Evolutionary conservation across 2,329 filamentous ascomycete genomes (phyloP).

Genomic region (Saccharata proteae): DNA sequence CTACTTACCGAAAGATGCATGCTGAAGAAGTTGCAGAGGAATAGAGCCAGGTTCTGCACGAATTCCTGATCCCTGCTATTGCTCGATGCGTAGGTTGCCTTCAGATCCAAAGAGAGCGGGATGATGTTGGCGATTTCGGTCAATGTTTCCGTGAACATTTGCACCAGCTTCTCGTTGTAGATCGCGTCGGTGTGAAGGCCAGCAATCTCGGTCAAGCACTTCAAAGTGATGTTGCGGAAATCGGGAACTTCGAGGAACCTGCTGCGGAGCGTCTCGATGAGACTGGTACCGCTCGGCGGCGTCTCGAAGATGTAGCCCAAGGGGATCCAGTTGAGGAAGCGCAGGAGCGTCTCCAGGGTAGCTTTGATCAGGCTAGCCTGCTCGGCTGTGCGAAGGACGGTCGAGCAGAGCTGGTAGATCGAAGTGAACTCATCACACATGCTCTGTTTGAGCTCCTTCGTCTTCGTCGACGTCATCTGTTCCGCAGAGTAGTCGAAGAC

Average conservation of each 20-base stretch:
- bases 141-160: conserved; percentile 97
- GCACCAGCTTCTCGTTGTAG: conserved; percentile 90
- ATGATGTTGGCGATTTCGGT: conserved; percentile 90
- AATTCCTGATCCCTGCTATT: conserved; percentile 95
- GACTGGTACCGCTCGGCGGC: conserved; percentile 42
- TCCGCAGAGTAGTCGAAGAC: conserved; percentile 98
- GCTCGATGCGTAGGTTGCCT: conserved; percentile 80
- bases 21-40: conserved; percentile 93
- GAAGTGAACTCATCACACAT: conserved; percentile 99
- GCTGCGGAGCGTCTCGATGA: conserved; percentile 88
- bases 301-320: conserved; percentile 99
- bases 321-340: conserved; percentile 98
- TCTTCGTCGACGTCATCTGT: conserved; percentile 98
- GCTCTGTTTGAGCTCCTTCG: conserved; percentile 88
- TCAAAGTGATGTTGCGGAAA: conserved; percentile 92
- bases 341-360: conserved; percentile 88
- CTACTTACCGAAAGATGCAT: too few species aligned
- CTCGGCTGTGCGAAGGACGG: conserved; percentile 82
- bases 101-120: conserved; percentile 78
- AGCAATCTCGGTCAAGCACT: conserved; percentile 94
- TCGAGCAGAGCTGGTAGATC: conserved; percentile 94
- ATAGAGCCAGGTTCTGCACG: conserved; percentile 89
- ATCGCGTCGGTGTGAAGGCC: conserved; percentile 75
- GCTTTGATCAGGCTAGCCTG: conserved; percentile 85
- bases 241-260: conserved; percentile 88